These are phyloP conservation scores for Marasmius fiardii DNA, from an alignment of 1,284 basidiomycete species.

Conservation along the genomic window DNA sequence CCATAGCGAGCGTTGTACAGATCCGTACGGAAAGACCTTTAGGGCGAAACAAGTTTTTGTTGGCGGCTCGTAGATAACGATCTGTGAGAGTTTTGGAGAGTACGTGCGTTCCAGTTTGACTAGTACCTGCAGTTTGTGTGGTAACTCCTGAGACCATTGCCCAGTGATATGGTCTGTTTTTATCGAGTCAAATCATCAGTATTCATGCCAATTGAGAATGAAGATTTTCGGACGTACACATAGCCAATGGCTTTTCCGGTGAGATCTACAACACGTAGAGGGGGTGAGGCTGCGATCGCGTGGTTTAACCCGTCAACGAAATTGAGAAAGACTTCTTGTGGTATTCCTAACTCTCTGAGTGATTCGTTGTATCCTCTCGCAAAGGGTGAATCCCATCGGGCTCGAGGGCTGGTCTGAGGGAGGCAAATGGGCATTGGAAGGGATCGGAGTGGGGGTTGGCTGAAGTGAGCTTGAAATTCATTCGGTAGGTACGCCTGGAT, in stretches of 20 bases:
- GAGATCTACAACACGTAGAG: constrained; percentile 17
- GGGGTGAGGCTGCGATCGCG: constrained; percentile 19
- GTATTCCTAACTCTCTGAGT: constrained; percentile 15
- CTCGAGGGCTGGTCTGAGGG: constrained; percentile 12
- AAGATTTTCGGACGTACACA: constrained; percentile 15
- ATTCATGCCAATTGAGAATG: not conserved
- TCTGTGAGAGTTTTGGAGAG: constrained; percentile 28
- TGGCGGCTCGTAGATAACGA: constrained; percentile 25
- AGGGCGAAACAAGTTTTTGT: constrained; percentile 21
- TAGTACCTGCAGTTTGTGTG: constrained; percentile 12
- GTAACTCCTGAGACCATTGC: constrained; percentile 19
- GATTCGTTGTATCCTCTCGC: constrained; percentile 16
- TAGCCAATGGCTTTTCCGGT: constrained; percentile 19
- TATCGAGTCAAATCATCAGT: too few relatives aligned
- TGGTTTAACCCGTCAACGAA: constrained; percentile 23
- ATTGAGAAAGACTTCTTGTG: constrained; percentile 17
- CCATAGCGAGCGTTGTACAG: constrained; percentile 24
- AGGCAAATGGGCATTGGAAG: constrained; percentile 15
- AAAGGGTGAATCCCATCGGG: constrained; percentile 18
- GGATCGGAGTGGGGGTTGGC: not conserved
- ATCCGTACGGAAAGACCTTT: constrained; percentile 25
- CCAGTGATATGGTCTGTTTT: constrained; percentile 23
- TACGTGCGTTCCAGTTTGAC: constrained; percentile 19
- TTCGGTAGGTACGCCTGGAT: not conserved
- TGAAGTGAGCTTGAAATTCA: not conserved